phyloP scores from a whole-genome alignment of 495 filamentous ascomycete species.

The Daldinia bambusicola region DNA sequence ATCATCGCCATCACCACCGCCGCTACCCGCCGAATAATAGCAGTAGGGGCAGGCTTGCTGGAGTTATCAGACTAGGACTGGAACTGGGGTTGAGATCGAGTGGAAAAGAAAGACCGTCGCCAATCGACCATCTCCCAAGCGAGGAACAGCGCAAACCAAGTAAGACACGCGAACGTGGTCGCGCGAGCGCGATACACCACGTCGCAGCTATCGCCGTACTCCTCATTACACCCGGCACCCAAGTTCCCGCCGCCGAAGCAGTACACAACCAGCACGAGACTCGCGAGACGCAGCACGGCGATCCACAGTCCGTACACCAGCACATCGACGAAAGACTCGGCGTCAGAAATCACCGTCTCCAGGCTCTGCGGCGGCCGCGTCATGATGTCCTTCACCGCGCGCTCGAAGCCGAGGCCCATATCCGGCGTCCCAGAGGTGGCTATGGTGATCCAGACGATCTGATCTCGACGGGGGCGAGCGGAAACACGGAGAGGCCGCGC shows the following conservation, averaged over 20 bases:
- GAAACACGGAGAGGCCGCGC: conserved; percentile 72
- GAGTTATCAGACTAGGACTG: conserved; percentile 43
- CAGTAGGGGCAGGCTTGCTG: conserved; percentile 38
- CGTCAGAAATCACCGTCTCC: conserved; percentile 75
- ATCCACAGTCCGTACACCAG: conserved; percentile 77
- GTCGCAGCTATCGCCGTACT: conserved; percentile 64
- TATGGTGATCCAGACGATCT: conserved; percentile 85
- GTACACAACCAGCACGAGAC: conserved; percentile 74
- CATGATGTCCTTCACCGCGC: conserved; percentile 74
- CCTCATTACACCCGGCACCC: conserved; percentile 70
- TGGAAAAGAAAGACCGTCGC: conserved; percentile 73
- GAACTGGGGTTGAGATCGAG: conserved; percentile 52
- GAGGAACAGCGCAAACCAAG: conserved; percentile 78
- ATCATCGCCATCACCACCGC: background rate
- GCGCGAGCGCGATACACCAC: conserved; percentile 77
- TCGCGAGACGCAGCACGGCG: conserved; percentile 70
- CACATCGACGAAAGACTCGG: conserved; percentile 74
- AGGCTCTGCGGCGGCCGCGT: conserved; percentile 69
- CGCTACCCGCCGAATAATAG: conserved; percentile 11
- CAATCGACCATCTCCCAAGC: conserved; percentile 80
- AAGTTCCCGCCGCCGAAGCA: conserved; percentile 74
- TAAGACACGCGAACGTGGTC: conserved; percentile 76
- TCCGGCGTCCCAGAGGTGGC: conserved; percentile 77
- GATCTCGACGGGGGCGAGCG: conserved; percentile 76
- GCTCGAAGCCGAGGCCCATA: conserved; percentile 79